Evolutionary conservation across 352 stramenopile genomes (phyloP).

Genomic region (Pythium pyrilobum): DNA sequence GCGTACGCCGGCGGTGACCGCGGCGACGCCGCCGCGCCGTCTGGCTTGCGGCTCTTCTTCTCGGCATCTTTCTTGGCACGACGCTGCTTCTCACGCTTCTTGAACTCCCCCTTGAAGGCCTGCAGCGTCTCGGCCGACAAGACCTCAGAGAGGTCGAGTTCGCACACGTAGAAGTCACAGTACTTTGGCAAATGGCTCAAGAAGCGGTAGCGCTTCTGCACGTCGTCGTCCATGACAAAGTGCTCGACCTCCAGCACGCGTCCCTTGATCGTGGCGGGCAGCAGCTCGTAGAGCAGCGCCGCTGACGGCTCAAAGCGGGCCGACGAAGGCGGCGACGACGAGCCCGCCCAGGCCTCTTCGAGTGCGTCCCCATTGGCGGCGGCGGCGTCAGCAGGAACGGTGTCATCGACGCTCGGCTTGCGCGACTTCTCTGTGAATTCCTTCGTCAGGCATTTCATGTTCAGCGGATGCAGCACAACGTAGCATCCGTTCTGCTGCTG

Average conservation of each 20-base stretch:
- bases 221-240: constrained; percentile 82
- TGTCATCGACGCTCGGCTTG: constrained; percentile 18
- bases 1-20: constrained; percentile 24
- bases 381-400: not conserved
- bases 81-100: constrained; percentile 68
- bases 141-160: constrained; percentile 71
- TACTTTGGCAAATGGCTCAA: constrained; percentile 81
- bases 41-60: constrained; percentile 26
- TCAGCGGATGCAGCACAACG: constrained; percentile 86
- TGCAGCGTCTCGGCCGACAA: constrained; percentile 61
- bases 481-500: constrained; percentile 83
- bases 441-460: constrained; percentile 85
- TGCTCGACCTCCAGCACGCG: constrained; percentile 84
- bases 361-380: constrained; percentile 14
- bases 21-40: constrained; percentile 15
- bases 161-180: constrained; percentile 86
- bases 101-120: constrained; percentile 62
- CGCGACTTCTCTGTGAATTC: constrained; percentile 47
- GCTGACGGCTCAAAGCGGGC: constrained; percentile 3
- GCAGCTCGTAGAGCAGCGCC: constrained; percentile 38
- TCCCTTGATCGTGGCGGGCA: constrained; percentile 49
- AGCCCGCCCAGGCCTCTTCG: constrained; percentile 8
- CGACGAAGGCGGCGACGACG: constrained; percentile 8
- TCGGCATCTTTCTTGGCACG: constrained; percentile 37
- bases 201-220: constrained; percentile 82